These are phyloP conservation scores for Apiospora hydei DNA, from an alignment of 2,329 filamentous ascomycete species.

Conservation along the genomic window DNA sequence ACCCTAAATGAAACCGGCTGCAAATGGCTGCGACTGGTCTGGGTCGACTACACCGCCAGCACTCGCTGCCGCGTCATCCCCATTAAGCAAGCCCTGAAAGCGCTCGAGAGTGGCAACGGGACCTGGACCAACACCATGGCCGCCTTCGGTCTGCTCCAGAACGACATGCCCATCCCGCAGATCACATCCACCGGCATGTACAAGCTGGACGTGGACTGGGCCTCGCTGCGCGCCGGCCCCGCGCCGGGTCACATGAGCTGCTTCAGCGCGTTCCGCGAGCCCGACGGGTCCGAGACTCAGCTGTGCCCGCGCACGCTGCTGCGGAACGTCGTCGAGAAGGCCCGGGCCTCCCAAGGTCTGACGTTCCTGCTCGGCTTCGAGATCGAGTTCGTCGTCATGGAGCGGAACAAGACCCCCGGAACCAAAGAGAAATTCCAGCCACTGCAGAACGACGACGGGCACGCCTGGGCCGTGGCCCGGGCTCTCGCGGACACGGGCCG, in stretches of 20 bases:
- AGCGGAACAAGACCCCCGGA: conserved; percentile 46
- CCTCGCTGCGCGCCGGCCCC: conserved; percentile 65
- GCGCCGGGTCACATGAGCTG: conserved; percentile 69
- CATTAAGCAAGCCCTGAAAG: conserved; percentile 59
- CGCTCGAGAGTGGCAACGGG: conserved; percentile 53
- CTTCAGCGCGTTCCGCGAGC: conserved; percentile 70
- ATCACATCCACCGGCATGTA: conserved; percentile 70
- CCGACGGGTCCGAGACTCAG: conserved; percentile 55
- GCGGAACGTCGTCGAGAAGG: conserved; percentile 57
- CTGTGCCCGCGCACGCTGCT: conserved; percentile 74
- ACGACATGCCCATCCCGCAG: conserved; percentile 64
- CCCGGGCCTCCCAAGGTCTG: conserved; percentile 57
- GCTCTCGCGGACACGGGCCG: conserved; percentile 63
- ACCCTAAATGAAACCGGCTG: conserved; percentile 30
- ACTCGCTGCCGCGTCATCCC: conserved; percentile 73
- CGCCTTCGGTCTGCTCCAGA: conserved; percentile 71
- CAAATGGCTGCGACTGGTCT: conserved; percentile 77
- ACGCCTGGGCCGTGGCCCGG: conserved; percentile 75
- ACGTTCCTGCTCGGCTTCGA: conserved; percentile 78
- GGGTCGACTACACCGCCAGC: conserved; percentile 79
- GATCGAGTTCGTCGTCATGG: conserved; percentile 78
- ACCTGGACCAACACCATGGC: conserved; percentile 69
- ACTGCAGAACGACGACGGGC: conserved; percentile 65
- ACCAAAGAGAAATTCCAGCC: conserved; percentile 44
- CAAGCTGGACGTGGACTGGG: conserved; percentile 70